phyloP scores from a whole-genome alignment of 2,329 filamentous ascomycete species.

The Fusarium citri region DNA sequence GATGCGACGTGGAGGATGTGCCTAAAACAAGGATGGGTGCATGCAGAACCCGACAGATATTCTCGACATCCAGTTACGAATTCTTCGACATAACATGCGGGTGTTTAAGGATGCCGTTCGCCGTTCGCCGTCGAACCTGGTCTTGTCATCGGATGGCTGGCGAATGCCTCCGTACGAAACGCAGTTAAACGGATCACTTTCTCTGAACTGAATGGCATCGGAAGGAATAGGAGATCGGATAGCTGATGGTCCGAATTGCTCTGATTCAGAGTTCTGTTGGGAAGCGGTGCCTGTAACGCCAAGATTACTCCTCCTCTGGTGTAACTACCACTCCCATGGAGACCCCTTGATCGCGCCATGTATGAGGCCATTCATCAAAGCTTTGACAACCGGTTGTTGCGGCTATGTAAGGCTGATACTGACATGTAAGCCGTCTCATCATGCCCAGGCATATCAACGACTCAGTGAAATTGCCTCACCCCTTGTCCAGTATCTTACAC shows the following conservation, averaged over 20 bases:
- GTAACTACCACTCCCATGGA: neutral
- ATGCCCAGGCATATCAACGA: no score
- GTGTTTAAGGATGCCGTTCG: neutral
- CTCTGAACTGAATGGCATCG: neutral
- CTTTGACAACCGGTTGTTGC: neutral
- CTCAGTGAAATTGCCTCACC: neutral
- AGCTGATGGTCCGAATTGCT: no score
- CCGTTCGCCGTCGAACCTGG: no score
- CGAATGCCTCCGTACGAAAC: neutral
- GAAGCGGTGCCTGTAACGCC: neutral
- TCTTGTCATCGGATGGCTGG: neutral
- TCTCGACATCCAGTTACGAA: neutral
- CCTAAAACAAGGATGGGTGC: neutral
- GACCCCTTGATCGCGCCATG: neutral
- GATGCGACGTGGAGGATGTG: neutral
- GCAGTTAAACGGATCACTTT: neutral
- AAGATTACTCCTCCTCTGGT: neutral
- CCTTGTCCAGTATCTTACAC: neutral
- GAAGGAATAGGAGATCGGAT: neutral
- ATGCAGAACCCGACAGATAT: fast-evolving
- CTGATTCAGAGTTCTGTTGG: neutral
- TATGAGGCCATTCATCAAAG: neutral
- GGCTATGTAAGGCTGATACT: neutral
- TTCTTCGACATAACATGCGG: neutral
- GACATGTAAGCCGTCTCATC: neutral